Evolutionary conservation across 768 basidiomycete species (phyloP).

Genomic region (Chalciporus chontae): DNA sequence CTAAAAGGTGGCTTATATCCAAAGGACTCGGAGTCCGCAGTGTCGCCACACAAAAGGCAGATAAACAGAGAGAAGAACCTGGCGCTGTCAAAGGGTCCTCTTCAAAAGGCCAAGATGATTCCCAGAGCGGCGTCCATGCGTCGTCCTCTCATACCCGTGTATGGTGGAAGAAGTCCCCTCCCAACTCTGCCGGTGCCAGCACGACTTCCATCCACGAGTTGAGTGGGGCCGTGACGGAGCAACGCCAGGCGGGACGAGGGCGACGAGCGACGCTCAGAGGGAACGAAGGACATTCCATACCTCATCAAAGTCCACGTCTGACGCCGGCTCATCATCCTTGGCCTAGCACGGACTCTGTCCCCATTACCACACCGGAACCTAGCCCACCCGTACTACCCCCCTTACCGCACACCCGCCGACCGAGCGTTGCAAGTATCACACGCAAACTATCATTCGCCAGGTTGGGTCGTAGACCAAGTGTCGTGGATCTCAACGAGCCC

Average conservation of each 20-base stretch:
- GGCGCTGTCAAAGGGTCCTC: conserved; percentile 1
- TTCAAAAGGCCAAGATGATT: conserved; percentile 2
- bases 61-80: conserved; percentile 20
- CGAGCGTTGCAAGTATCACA: conserved; percentile 30
- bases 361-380: conserved; percentile 4
- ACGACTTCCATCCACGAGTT: conserved; percentile 10
- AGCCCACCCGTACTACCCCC: background rate
- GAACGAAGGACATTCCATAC: conserved; percentile 15
- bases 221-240: conserved; percentile 2
- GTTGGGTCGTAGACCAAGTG: conserved; percentile 25
- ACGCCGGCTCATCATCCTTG: conserved; percentile 19
- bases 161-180: conserved; percentile 29
- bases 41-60: conserved; percentile 20
- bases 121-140: background rate
- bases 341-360: conserved; percentile 20
- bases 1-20: conserved; percentile 29
- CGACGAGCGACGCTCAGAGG: conserved; percentile 9
- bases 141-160: conserved; percentile 23
- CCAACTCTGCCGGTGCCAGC: conserved; percentile 10
- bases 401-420: conserved; percentile 13
- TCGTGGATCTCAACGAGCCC: conserved; percentile 19
- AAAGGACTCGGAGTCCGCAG: conserved; percentile 27
- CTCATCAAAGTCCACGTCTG: conserved; percentile 13
- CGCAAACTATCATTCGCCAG: conserved; percentile 31
- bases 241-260: conserved; percentile 2